These are phyloP conservation scores for Phytophthora sp. DNA, from an alignment of 352 stramenopile genomes.

Conservation along the genomic window DNA sequence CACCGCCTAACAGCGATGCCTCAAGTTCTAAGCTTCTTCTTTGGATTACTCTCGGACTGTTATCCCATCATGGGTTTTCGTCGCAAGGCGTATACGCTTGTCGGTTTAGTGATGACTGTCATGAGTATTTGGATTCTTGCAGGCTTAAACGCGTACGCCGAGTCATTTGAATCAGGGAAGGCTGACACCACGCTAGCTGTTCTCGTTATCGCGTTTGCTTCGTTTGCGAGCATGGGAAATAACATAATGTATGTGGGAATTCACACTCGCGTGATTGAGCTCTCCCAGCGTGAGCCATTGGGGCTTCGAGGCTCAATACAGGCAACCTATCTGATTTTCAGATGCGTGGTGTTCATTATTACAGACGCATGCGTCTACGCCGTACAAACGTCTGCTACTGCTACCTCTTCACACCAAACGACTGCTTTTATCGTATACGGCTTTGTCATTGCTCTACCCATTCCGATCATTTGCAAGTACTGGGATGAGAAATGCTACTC, in stretches of 20 bases:
- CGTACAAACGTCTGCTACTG: neutral
- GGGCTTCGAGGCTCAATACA: conserved; percentile 39
- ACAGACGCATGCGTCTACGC: conserved; percentile 24
- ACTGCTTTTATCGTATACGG: conserved; percentile 36
- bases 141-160: conserved; percentile 26
- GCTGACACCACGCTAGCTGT: conserved; percentile 15
- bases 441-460: conserved; percentile 31
- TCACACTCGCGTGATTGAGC: conserved; percentile 50
- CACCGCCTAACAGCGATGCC: conserved; percentile 58
- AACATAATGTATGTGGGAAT: conserved; percentile 39
- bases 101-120: conserved; percentile 48
- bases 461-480: conserved; percentile 41
- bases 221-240: conserved; percentile 33
- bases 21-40: conserved; percentile 75
- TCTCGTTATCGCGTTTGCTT: conserved; percentile 28
- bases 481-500: conserved; percentile 59
- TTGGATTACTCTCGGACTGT: conserved; percentile 79
- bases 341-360: conserved; percentile 27
- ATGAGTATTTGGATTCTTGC: conserved; percentile 40
- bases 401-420: conserved; percentile 11
- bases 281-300: conserved; percentile 50
- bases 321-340: conserved; percentile 47
- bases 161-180: conserved; percentile 9
- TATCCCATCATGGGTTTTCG: conserved; percentile 81
- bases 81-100: conserved; percentile 78